phyloP scores from a whole-genome alignment of 1,284 basidiomycete species.

The Cryptococcus jaspeensis region DNA sequence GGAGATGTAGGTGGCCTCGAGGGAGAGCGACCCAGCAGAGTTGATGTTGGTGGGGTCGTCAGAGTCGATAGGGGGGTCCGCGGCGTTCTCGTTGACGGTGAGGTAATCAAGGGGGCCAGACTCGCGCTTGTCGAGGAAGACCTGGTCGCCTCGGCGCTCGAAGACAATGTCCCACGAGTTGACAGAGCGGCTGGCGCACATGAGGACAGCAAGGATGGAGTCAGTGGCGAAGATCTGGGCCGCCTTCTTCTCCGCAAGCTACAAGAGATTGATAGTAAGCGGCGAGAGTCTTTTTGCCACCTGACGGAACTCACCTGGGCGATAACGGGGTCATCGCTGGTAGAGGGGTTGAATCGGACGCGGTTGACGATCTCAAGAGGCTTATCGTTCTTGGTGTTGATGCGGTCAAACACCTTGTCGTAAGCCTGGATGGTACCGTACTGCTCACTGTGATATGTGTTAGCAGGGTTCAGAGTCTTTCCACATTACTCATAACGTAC shows the following conservation, averaged over 20 bases:
- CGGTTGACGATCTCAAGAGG: slow-evolving; percentile 90
- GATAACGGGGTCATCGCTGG: slow-evolving; percentile 95
- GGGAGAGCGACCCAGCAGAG: slow-evolving; percentile 85
- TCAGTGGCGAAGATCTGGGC: slow-evolving; percentile 93
- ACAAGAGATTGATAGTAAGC: slow-evolving; percentile 4
- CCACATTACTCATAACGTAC: slow-evolving; percentile 55
- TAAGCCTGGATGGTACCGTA: slow-evolving; percentile 91
- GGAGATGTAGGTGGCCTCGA: slow-evolving; percentile 99
- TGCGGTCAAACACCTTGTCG: slow-evolving; percentile 92
- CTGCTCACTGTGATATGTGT: slow-evolving; percentile 37
- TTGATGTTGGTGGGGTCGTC: slow-evolving; percentile 74
- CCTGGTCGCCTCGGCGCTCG: slow-evolving; percentile 83
- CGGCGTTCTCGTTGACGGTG: slow-evolving; percentile 98
- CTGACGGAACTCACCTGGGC: slow-evolving; percentile 61
- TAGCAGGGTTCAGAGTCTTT: slow-evolving; percentile 9
- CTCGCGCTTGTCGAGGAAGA: slow-evolving; percentile 98
- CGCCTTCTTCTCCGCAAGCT: slow-evolving; percentile 74
- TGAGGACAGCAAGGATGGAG: slow-evolving; percentile 90
- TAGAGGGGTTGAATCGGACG: slow-evolving; percentile 95
- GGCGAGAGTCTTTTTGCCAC: slow-evolving; percentile 2
- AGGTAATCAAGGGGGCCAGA: slow-evolving; percentile 95
- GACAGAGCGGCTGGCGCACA: slow-evolving; percentile 92
- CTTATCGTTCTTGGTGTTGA: slow-evolving; percentile 88
- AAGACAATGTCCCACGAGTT: slow-evolving; percentile 99
- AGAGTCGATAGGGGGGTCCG: slow-evolving; percentile 89